Percentiles rank a stretch among this genome's conserved stretches.
These are phyloP conservation scores for Amaranthus hypochondriacus DNA, from an alignment of 148 eudicot species.

Conservation along the genomic window DNA sequence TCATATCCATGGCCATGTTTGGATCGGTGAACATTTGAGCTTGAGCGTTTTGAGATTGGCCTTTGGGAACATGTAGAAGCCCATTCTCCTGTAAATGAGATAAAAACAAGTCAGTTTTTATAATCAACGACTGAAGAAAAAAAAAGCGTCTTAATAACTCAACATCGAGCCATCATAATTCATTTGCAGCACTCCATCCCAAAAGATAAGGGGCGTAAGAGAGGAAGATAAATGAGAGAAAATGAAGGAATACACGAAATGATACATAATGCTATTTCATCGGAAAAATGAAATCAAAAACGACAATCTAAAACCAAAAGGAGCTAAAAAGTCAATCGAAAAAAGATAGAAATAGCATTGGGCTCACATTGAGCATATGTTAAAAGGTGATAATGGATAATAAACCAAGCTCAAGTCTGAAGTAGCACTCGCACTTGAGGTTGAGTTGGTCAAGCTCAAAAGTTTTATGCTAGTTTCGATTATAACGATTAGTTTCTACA, in stretches of 20 bases:
- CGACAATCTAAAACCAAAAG: too few relatives aligned
- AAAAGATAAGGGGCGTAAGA: neutral
- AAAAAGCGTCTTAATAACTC: neutral
- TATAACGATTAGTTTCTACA: too few relatives aligned
- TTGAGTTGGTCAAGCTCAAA: too few relatives aligned
- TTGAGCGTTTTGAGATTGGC: slow-evolving; percentile 80
- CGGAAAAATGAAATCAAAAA: too few relatives aligned
- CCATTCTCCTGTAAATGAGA: slow-evolving; percentile 79
- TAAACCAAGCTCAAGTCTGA: too few relatives aligned
- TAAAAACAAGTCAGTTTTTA: neutral
- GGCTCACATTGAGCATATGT: too few relatives aligned
- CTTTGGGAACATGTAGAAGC: slow-evolving; percentile 85
- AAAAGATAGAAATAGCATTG: too few relatives aligned
- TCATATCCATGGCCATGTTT: slow-evolving; percentile 99
- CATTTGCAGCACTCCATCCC: neutral
- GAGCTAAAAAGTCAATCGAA: too few relatives aligned
- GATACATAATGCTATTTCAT: too few relatives aligned
- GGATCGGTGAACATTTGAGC: slow-evolving; percentile 99
- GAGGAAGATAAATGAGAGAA: neutral
- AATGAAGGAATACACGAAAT: neutral
- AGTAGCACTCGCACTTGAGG: too few relatives aligned
- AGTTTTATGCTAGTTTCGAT: too few relatives aligned
- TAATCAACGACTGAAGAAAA: neutral
- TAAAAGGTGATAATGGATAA: too few relatives aligned
- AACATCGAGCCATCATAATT: neutral